phyloP scores from a whole-genome alignment of 139 green algal genomes.

The Closterium sp. region DNA sequence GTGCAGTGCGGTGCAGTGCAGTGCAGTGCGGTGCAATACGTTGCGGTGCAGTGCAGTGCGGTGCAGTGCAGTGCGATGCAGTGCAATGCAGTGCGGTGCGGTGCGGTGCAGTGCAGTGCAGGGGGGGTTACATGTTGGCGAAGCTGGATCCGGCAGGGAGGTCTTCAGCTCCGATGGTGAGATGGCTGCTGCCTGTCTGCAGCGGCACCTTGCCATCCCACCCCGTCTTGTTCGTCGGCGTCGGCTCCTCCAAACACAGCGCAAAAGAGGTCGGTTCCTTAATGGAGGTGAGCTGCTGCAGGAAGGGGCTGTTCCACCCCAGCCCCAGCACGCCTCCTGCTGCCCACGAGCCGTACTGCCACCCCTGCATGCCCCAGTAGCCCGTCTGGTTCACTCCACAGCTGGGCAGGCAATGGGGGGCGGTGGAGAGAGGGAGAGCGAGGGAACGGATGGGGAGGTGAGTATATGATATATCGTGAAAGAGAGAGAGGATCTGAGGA shows the following conservation, averaged over 20 bases:
- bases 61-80: too few species aligned
- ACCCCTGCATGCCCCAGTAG: neutral
- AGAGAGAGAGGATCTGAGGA: neutral
- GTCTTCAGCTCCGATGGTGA: neutral
- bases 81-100: too few species aligned
- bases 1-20: too few species aligned
- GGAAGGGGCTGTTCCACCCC: neutral
- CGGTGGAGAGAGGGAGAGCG: neutral
- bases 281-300: neutral
- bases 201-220: neutral
- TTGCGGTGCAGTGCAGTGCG: too few species aligned
- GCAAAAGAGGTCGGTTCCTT: neutral
- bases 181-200: neutral
- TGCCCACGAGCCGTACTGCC: neutral
- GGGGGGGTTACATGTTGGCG: neutral
- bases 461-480: neutral
- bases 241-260: neutral
- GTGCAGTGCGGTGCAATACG: too few species aligned
- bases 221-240: neutral
- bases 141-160: neutral
- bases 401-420: neutral
- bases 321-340: neutral
- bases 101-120: too few species aligned
- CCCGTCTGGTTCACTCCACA: neutral
- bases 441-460: neutral